Evolutionary conservation across 1,284 basidiomycete species (phyloP).

Genomic region (Fistulinella cinereoalba): DNA sequence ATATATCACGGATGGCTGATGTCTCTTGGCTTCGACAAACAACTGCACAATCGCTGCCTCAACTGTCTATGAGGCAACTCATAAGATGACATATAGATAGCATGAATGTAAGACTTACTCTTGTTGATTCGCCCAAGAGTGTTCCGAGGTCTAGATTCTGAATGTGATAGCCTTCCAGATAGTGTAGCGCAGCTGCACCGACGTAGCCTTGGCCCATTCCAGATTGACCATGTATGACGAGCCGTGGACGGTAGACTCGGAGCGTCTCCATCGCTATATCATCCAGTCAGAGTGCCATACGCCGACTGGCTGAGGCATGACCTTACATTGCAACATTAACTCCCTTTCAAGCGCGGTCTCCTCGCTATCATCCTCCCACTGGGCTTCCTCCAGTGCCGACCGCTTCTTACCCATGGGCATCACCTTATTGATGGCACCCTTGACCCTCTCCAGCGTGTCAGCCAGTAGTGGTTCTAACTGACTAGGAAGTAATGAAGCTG

Average conservation of each 20-base stretch:
- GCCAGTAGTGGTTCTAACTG: constrained; percentile 85
- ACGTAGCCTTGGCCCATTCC: constrained; percentile 93
- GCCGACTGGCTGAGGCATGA: neutral
- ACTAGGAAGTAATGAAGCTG: constrained; percentile 79
- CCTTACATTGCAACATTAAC: constrained; percentile 81
- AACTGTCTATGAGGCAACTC: constrained; percentile 56
- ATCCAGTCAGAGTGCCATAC: constrained; percentile 2
- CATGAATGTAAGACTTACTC: constrained; percentile 48
- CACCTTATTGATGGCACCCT: constrained; percentile 63
- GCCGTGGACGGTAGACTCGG: constrained; percentile 86
- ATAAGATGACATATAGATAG: neutral
- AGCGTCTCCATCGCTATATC: constrained; percentile 84
- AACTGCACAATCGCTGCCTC: constrained; percentile 95
- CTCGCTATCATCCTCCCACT: constrained; percentile 74
- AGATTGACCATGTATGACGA: constrained; percentile 77
- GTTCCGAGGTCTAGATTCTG: constrained; percentile 92
- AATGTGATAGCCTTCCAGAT: constrained; percentile 94
- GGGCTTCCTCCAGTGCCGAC: constrained; percentile 89
- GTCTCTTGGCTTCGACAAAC: constrained; percentile 97
- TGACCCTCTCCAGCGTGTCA: constrained; percentile 68
- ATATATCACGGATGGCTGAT: constrained; percentile 95
- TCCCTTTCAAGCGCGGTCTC: constrained; percentile 79
- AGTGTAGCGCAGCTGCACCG: constrained; percentile 88
- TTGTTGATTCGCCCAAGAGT: constrained; percentile 85
- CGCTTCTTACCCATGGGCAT: constrained; percentile 74